Base-by-base conservation (phyloP, 805 yeast genomes). In the Candida palmyrensis region DNA sequence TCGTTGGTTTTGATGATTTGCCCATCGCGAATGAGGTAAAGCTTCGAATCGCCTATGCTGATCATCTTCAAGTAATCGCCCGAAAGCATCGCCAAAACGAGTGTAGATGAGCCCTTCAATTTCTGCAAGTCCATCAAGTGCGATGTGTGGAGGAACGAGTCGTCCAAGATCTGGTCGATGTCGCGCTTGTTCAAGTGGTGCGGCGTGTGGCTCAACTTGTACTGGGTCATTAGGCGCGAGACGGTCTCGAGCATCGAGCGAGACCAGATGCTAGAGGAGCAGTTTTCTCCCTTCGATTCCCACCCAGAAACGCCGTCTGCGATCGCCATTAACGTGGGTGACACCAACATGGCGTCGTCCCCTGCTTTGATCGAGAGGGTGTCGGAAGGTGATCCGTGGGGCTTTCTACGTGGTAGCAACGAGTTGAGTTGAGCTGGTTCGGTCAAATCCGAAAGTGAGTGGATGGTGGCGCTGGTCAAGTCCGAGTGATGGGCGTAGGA, bases 271-370 rank as follows among this genome's bases (percentile, higher is more conserved):
- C 78, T 77, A 15, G 74, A 63, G 18, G 67, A 57, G 9, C 71
- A 57, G 35, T 68, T 66, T 17, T 48, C 51, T 2, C 54, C 57
- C 25, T 56, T 61, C 13, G 66, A 61, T 44, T 68, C 73, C 78
- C 78, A 73, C 1, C 77, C 76, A 14, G 75, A 67, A 6, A 73
- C 75, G 1, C 79, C 79, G 45, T 73, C 79, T 3, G 79, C 78
- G 3, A 73, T 64, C 2, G 74, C 79, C 34, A 73, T 44, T 27
- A 73, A 62, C 4, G 73, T 62, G 0, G 77, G 75, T 3, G 75
- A 67, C 2, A 71, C 69, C 26, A 73, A 53, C 76, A 73, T 70
- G 6, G 79, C 77, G 44, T 73, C 79, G 40, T 73, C 79, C 1
- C 79, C 79, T 15, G 72, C 73, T 40, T 68, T 68, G 29, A 73